phyloP scores from a whole-genome alignment of 192 early-diverging fungal genomes.

The Chytriomyces confervae region DNA sequence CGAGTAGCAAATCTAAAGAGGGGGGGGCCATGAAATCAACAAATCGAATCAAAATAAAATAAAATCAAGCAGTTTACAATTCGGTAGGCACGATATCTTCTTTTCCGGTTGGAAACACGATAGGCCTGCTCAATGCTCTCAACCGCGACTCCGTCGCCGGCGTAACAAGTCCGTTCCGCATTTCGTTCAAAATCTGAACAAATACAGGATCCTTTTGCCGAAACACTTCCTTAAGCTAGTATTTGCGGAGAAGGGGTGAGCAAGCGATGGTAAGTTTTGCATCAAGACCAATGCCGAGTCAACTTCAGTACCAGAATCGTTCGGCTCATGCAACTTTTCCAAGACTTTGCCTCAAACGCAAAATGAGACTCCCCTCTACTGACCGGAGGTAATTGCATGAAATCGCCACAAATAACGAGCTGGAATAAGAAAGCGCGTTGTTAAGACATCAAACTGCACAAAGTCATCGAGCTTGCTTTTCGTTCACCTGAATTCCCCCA shows the following conservation, averaged over 20 bases:
- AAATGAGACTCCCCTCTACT: constrained; percentile 8
- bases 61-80: constrained; percentile 29
- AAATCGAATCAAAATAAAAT: not conserved
- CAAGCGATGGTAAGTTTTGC: not conserved
- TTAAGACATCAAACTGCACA: not conserved
- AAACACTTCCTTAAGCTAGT: constrained; percentile 77
- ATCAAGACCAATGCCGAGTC: not conserved
- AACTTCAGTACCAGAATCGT: constrained; percentile 36
- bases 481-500: constrained; percentile 54
- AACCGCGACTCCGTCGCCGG: constrained; percentile 59
- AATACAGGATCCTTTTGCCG: constrained; percentile 84
- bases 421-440: not conserved
- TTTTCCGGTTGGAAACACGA: constrained; percentile 39
- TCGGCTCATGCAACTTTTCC: constrained; percentile 34
- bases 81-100: constrained; percentile 63
- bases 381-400: constrained; percentile 60
- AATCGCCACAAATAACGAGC: constrained; percentile 57
- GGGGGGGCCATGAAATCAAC: constrained; percentile 30
- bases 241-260: constrained; percentile 4
- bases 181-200: constrained; percentile 83
- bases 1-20: constrained; percentile 79
- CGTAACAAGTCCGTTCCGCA: constrained; percentile 76
- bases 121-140: constrained; percentile 46
- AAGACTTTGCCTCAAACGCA: constrained; percentile 48
- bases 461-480: not conserved